phyloP scores from a whole-genome alignment of 202 grass and related monocot genomes.

The Hordeum pubiflorum region DNA sequence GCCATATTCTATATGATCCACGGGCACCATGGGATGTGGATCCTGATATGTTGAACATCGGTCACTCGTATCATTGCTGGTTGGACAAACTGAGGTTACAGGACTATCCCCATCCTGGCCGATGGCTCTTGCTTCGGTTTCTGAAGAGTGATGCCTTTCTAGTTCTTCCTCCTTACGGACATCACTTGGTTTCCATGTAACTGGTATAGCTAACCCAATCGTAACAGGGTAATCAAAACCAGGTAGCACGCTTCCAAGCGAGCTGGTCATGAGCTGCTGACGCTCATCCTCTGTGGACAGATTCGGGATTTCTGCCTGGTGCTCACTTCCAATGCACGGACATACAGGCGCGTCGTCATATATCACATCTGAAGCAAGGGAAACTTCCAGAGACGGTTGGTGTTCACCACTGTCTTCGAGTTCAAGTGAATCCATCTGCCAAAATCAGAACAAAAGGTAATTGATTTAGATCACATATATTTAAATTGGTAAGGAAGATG shows the following conservation, averaged over 20 bases:
- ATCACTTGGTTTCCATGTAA: constrained; percentile 42
- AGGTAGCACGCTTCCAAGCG: not conserved
- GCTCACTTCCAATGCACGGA: constrained; percentile 60
- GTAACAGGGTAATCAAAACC: constrained; percentile 38
- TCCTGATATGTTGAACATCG: constrained; percentile 21
- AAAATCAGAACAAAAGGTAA: constrained; percentile 16
- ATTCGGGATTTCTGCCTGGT: constrained; percentile 73
- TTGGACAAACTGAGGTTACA: constrained; percentile 19
- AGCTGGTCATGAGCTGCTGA: constrained; percentile 13
- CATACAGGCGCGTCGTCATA: constrained; percentile 54
- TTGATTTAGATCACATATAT: not conserved
- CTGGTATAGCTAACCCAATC: constrained; percentile 55
- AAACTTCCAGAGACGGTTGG: constrained; percentile 34
- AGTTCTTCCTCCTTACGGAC: constrained; percentile 30
- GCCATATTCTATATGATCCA: constrained; percentile 15
- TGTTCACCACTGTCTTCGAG: constrained; percentile 28
- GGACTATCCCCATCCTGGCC: not conserved
- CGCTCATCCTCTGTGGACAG: constrained; percentile 38
- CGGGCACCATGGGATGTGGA: not conserved
- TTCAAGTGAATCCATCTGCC: constrained; percentile 36
- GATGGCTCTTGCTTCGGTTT: constrained; percentile 17
- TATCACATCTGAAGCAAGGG: constrained; percentile 38
- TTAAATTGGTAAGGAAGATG: constrained; percentile 10
- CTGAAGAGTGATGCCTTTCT: not conserved
- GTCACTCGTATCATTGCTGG: constrained; percentile 18